These are phyloP conservation scores for Trichophyton rubrum DNA, from an alignment of 2,329 filamentous ascomycete species.

Conservation along the genomic window DNA sequence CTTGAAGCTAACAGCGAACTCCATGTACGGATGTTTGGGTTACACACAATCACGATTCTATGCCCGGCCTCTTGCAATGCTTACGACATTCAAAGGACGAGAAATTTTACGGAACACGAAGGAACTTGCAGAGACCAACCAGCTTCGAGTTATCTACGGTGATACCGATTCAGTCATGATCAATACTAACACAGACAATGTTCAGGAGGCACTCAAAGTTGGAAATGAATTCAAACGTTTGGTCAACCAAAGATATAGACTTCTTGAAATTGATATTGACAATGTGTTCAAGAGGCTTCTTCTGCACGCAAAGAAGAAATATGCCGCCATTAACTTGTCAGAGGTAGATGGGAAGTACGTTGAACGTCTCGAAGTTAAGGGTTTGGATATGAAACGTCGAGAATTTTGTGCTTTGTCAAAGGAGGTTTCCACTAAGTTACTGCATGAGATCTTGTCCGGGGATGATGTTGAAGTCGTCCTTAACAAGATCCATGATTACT, in stretches of 20 bases:
- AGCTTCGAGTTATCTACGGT: slow-evolving; percentile 92
- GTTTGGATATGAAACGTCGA: slow-evolving; percentile 92
- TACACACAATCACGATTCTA: slow-evolving; percentile 97
- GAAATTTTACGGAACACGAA: slow-evolving; percentile 96
- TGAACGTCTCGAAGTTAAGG: slow-evolving; percentile 95
- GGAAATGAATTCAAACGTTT: slow-evolving; percentile 89
- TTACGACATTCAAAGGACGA: slow-evolving; percentile 93
- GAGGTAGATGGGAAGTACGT: slow-evolving; percentile 79
- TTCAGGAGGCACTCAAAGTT: slow-evolving; percentile 78
- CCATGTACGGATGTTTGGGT: slow-evolving; percentile 97
- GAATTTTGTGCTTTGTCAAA: slow-evolving; percentile 95
- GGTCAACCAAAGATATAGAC: slow-evolving; percentile 84
- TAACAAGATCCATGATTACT: slow-evolving; percentile 82
- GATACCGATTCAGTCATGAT: slow-evolving; percentile 99
- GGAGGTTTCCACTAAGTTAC: slow-evolving; percentile 75
- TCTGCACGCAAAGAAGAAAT: slow-evolving; percentile 98
- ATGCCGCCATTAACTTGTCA: slow-evolving; percentile 88
- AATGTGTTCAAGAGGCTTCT: slow-evolving; percentile 90
- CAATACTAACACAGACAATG: slow-evolving; percentile 92
- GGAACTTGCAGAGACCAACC: slow-evolving; percentile 80
- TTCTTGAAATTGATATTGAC: slow-evolving; percentile 96
- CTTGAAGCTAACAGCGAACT: slow-evolving; percentile 94
- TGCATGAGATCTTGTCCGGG: slow-evolving; percentile 91
- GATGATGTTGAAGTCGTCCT: slow-evolving; percentile 83
- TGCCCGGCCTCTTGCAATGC: slow-evolving; percentile 81